Evolutionary conservation across 2,329 filamentous ascomycete genomes (phyloP), one percentile per base, ranked within the genome.

Genomic region (Plectosphaerella cucumerina): DNA sequence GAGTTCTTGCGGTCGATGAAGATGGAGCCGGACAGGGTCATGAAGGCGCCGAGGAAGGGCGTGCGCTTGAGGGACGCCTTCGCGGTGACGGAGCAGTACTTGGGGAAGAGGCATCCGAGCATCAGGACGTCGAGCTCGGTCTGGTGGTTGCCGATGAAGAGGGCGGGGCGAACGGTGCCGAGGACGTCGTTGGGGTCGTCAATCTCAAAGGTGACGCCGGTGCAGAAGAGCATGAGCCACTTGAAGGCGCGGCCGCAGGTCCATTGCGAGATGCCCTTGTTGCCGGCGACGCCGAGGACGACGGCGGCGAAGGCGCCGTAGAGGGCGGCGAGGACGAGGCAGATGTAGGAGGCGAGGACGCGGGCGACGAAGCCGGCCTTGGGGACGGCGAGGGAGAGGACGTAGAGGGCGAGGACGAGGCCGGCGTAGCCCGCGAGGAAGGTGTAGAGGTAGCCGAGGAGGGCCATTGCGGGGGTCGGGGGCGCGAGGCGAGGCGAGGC

Each of bases 81-180:
- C 44, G 93, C 92, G 21, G 93, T 97, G 53, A 99, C 88, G 63
- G 86, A 91, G 76, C 89, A 96, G 77, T 95, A 91, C 62, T 84
- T 85, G 45, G 94, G 94, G 72, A 97, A 97, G 63, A 96, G 83
- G 70, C 79, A 76, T 55, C 91, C 94, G 23, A 99, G 81, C 83
- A 97, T 88, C 53, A 96, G 79, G 39, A 99, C 89, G 65, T 99
- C 94, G 59, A 99, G 82, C 73, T 97, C 94, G 20, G 89, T 90
- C 78, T 99, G 94, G 73, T 99, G 94, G 71, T 97, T 97, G 39
- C 88, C 89, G 59, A 99, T 78, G 63, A 99, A 92, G 51, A 99
- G 88, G 51, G 90, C 92, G 1, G 94, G 94, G 48, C 93, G 82
- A 23, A 76, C 76, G 10, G 76, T 85, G 44, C 73, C 72, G 52